A percentile compares a stretch with the other conserved stretches of the same genome.
Evolutionary conservation across 768 basidiomycete species (phyloP).

Genomic region (Russula vinacea): DNA sequence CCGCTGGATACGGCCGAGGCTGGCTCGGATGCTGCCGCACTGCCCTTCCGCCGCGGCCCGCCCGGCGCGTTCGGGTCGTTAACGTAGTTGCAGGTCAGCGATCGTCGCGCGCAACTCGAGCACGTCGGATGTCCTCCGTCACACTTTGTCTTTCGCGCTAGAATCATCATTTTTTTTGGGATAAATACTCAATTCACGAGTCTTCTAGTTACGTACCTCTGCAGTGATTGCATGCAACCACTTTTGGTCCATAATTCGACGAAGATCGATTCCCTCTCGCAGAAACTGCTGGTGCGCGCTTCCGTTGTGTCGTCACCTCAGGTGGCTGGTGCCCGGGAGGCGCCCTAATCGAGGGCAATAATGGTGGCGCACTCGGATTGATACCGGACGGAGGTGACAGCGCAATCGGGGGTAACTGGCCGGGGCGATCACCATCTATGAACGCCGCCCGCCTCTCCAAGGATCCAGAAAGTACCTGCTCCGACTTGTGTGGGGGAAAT

Average conservation of each 20-base stretch:
- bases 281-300: constrained; percentile 60
- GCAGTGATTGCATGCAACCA: constrained; percentile 87
- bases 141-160: constrained; percentile 86
- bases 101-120: constrained; percentile 75
- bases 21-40: constrained; percentile 25
- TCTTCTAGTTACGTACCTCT: constrained; percentile 53
- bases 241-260: constrained; percentile 73
- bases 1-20: constrained; percentile 34
- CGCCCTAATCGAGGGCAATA: constrained; percentile 31
- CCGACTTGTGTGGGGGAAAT: constrained; percentile 31
- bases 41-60: constrained; percentile 30
- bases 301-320: constrained; percentile 39
- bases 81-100: constrained; percentile 75
- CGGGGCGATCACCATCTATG: constrained; percentile 24
- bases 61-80: constrained; percentile 49
- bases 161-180: not conserved
- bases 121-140: constrained; percentile 85
- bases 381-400: constrained; percentile 24
- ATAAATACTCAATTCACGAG: constrained; percentile 4
- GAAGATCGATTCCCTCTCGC: constrained; percentile 55
- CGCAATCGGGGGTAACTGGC: constrained; percentile 28
- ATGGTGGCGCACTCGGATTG: constrained; percentile 28
- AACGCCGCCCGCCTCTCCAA: constrained; percentile 25
- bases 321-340: constrained; percentile 37
- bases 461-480: constrained; percentile 21